Conservation (phyloP, 306 rosid species). For the Boehmeria nivea region DNA sequence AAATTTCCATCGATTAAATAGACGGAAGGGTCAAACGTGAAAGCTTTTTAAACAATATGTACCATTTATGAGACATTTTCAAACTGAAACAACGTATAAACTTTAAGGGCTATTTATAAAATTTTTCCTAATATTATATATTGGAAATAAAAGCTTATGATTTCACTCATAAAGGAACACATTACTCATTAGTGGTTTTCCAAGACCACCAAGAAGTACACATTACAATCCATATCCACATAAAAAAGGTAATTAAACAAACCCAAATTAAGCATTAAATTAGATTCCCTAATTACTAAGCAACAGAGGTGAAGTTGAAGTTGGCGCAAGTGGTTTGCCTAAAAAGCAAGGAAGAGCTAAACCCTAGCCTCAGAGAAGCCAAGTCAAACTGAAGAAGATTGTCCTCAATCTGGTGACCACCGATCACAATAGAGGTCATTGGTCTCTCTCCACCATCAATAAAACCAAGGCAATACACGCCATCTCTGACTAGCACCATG, state of each 20-base stretch:
- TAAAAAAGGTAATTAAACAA: neutral
- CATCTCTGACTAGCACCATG: conserved; percentile 33
- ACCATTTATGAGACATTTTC: too few relatives aligned
- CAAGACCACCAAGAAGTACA: too few relatives aligned
- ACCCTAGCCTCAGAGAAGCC: neutral
- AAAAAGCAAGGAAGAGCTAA: neutral
- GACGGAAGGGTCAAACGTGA: too few relatives aligned
- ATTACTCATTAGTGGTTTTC: too few relatives aligned
- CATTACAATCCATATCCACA: too few relatives aligned
- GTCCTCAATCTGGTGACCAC: neutral
- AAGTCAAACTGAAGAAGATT: neutral
- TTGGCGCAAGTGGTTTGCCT: neutral
- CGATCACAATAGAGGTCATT: neutral
- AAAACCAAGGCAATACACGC: conserved; percentile 52
- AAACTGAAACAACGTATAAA: too few relatives aligned
- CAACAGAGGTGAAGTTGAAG: neutral
- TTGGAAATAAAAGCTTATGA: too few relatives aligned
- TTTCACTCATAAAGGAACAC: too few relatives aligned
- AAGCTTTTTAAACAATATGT: too few relatives aligned
- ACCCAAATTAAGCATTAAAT: neutral
- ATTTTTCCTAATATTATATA: too few relatives aligned
- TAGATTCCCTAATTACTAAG: neutral
- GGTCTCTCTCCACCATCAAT: conserved; percentile 31
- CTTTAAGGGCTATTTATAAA: too few relatives aligned
- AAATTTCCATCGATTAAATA: too few relatives aligned